A percentile compares a stretch with the other conserved stretches of the same genome.
Conservation (phyloP, 2,329 filamentous ascomycete genomes). For the Didymella segeticola region DNA sequence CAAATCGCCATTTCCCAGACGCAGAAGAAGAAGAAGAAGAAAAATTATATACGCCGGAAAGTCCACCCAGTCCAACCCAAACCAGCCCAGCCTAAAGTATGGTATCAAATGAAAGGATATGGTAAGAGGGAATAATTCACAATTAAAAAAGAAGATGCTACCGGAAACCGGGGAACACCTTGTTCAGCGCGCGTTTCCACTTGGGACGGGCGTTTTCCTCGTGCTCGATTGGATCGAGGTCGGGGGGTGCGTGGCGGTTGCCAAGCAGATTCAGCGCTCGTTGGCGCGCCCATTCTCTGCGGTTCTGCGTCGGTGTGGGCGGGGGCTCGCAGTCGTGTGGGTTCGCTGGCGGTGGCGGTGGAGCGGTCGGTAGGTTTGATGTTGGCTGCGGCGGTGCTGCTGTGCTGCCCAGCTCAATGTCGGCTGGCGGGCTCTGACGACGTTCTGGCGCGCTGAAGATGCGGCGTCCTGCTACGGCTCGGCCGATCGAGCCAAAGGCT, state of each 20-base stretch:
- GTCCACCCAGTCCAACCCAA: no score
- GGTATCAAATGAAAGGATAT: conserved; percentile 2
- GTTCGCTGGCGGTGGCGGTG: background rate
- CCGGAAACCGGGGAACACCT: conserved; percentile 45
- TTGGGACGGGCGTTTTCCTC: conserved; percentile 31
- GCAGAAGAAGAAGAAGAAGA: no score
- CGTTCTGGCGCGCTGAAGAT: conserved; percentile 42
- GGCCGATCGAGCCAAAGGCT: conserved; percentile 33
- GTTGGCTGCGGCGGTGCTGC: background rate
- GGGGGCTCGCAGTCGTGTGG: conserved; percentile 3
- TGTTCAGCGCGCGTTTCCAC: conserved; percentile 41
- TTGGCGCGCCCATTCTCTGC: conserved; percentile 55
- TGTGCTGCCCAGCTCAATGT: conserved; percentile 41
- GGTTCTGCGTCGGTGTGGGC: conserved; percentile 27
- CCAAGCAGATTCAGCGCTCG: conserved; percentile 55
- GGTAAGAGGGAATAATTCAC: background rate
- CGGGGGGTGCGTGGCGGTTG: conserved; percentile 27
- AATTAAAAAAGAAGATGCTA: background rate
- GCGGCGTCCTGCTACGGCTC: conserved; percentile 33
- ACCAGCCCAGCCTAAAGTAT: no score
- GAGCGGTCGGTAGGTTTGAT: background rate
- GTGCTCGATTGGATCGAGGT: conserved; percentile 1
- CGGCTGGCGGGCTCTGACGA: conserved; percentile 25
- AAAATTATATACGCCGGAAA: no score
- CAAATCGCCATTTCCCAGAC: no score